Base-by-base conservation (phyloP, 179 eudicot genomes). In the Silene coronaria region DNA sequence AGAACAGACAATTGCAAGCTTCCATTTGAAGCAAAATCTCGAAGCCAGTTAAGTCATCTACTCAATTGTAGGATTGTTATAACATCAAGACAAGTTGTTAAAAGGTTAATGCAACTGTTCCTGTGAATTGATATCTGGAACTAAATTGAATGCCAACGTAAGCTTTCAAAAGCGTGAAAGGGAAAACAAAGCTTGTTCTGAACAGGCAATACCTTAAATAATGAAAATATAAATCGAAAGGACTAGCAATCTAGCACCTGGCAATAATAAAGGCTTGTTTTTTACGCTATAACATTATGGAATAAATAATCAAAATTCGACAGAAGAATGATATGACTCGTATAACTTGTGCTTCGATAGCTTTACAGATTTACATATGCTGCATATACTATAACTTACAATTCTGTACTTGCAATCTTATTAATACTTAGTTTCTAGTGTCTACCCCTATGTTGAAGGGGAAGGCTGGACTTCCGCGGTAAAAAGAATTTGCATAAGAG, bases 391-490 rank as follows among this genome's bases (percentile, higher is more conserved):
- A 70, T 17, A 17, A 27, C 30, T 70, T 61, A 63, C 70, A 77
- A 27, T 62, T 71, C 57, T 64, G 45, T 78, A 77, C 70, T 69
- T 77, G 71, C 80, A 62, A 34, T 78, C 65, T 78, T 78, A 72
- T 72, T 78, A 51, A 61, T 61, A n/a, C 71, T 28, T 58, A 32
- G 62, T 63, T 36, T 64, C 66, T 17, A 71, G 75, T 61, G 22
- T 68, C 34, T 46, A 74, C 46, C 77, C 55, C 46, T 51, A 5
- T 63, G 11, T 45, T 62, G 57, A 42, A 64, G 51, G 48, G 69
- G 72, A 48, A 24, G 77, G 19, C 57, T 16, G 72, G 69, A 23
- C 70, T 55, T 62, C 57, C 22, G 45, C 62, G 51, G 75, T 57
- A 27, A 69, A 74, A 62, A 70, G 63, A 73, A 16, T 24, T 66